Base-by-base conservation (phyloP, 2,329 filamentous ascomycete genomes). In the Colletotrichum musae region DNA sequence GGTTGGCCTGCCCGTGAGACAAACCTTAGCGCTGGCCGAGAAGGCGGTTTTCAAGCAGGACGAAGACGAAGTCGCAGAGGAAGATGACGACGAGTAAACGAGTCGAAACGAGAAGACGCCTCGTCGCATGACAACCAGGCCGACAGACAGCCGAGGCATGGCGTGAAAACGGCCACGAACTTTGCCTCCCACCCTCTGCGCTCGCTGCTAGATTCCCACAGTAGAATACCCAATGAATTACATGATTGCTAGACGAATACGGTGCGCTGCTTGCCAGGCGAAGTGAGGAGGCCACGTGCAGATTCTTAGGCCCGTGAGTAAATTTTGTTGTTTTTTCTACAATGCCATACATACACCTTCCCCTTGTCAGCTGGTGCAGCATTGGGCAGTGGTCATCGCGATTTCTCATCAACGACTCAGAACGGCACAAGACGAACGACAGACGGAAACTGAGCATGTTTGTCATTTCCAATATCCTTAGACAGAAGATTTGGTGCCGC, bases 1-100 rank as follows among this genome's bases (percentile, higher is more conserved):
- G 1, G 91, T 99, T 32, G 96, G 96, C 0, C 79, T 99, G 79
- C 96, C 96, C 7, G 86, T 98, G 72, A 88, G 94, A 74, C 88
- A 89, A 73, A 93, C 91, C 13, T 78, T 99, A 79, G 89, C 90
- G 77, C 80, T 98, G 75, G 96, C 97, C 69, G 95, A 98, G 83
- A 93, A 91, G 84, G 93, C 94, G n/a, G 85, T 98, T 72, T 90
- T 92, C 74, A 90, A 89, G 72, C 93, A 94, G 75, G 88, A 91
- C 61, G 89, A 91, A 75, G 88, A 89, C 52, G 89, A 90, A 64
- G 83, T 81, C 47, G 84, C 81, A 18, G 84, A 82, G 13, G 82
- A 83, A 16, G 84, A 82, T 15, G 82, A 81, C n/a, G 84, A 81
- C 5, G 85, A 85, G 81, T 2, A 78, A 80, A 47, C 43, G 12